Evolutionary conservation across 1,139 yeast species (phyloP).

Genomic region (Kodamaea fungicola): DNA sequence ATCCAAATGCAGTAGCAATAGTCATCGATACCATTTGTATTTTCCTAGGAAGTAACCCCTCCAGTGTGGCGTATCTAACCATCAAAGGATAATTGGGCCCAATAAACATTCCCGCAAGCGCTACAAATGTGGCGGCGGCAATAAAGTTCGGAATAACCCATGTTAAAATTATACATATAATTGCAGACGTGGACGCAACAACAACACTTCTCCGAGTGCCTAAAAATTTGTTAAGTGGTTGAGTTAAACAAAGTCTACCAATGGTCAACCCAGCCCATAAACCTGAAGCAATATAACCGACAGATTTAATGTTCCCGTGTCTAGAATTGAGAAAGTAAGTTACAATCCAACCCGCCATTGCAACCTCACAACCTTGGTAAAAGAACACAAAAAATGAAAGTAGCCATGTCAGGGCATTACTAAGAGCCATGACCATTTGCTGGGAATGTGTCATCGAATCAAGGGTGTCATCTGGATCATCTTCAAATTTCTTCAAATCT

Average conservation of each 20-base stretch:
- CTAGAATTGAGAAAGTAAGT: slow-evolving; percentile 59
- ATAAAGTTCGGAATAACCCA: slow-evolving; percentile 41
- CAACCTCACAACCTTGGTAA: slow-evolving; percentile 68
- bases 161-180: slow-evolving; percentile 34
- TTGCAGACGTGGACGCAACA: slow-evolving; percentile 29
- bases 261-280: slow-evolving; percentile 69
- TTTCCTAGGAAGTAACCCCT: slow-evolving; percentile 46
- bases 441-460: slow-evolving; percentile 2
- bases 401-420: slow-evolving; percentile 49
- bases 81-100: slow-evolving; percentile 59
- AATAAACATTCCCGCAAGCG: slow-evolving; percentile 46
- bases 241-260: slow-evolving; percentile 52
- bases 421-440: slow-evolving; percentile 29
- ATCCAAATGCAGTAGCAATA: slow-evolving; percentile 56
- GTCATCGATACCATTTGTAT: slow-evolving; percentile 53
- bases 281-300: slow-evolving; percentile 68
- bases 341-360: slow-evolving; percentile 70
- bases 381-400: slow-evolving; percentile 51
- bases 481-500: slow-evolving; percentile 15
- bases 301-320: slow-evolving; percentile 38
- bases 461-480: slow-evolving; percentile 4
- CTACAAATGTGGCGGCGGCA: slow-evolving; percentile 30
- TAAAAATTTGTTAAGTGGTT: slow-evolving; percentile 34
- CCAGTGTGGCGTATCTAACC: slow-evolving; percentile 42
- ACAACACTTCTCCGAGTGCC: slow-evolving; percentile 50